Percentiles rank a stretch among this genome's conserved stretches.
phyloP scores from a whole-genome alignment of 805 yeast species.

The Komagataella phaffii region DNA sequence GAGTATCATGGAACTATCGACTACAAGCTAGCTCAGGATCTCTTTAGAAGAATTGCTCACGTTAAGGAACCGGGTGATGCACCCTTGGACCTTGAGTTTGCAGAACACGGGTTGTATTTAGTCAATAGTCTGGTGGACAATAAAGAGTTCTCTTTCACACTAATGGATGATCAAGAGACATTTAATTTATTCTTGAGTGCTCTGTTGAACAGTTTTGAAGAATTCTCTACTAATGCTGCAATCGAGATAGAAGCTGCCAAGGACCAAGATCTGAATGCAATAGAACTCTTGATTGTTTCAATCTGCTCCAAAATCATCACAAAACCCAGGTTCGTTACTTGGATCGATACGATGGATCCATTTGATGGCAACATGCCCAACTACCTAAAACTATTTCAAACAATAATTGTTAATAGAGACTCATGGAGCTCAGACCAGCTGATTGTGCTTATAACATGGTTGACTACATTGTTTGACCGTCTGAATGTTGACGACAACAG shows the following conservation, averaged over 20 bases:
- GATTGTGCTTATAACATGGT: conserved; percentile 27
- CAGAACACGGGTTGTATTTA: not conserved
- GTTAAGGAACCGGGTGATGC: not conserved
- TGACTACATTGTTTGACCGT: conserved; percentile 15
- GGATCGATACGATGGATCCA: conserved; percentile 5
- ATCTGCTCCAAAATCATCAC: conserved; percentile 11
- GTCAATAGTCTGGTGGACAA: not conserved
- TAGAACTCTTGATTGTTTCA: conserved; percentile 10
- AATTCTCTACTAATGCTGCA: not conserved
- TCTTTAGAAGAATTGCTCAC: not conserved
- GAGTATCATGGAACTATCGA: not conserved
- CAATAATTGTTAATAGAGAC: conserved; percentile 23
- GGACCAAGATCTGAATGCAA: conserved; percentile 2
- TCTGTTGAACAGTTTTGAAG: not conserved
- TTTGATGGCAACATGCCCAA: not conserved
- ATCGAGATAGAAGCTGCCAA: not conserved
- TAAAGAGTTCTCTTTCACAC: not conserved
- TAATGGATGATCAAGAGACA: not conserved
- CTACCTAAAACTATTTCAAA: conserved; percentile 15
- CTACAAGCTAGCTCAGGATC: not conserved
- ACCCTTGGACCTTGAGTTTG: not conserved
- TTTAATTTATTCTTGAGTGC: not conserved
- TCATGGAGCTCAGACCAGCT: conserved; percentile 25
- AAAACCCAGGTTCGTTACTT: conserved; percentile 21
- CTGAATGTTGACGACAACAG: conserved; percentile 7